These are phyloP conservation scores for Penicillium sp. DNA, from an alignment of 2,329 filamentous ascomycete species.

Conservation along the genomic window DNA sequence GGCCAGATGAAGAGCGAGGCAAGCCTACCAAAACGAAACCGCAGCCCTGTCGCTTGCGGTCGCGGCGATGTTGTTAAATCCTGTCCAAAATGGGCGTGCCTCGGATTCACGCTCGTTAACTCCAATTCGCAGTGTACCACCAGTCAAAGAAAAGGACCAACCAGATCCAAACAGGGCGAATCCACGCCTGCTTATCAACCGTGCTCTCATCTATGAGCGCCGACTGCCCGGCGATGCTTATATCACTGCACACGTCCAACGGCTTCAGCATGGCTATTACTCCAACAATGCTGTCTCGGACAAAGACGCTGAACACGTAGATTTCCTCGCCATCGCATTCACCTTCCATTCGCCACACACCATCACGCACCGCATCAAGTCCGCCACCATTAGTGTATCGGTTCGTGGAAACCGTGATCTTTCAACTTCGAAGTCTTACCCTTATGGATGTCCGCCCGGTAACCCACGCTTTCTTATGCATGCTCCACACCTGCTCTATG, in stretches of 20 bases:
- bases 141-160: constrained; percentile 7
- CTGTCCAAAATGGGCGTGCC: neutral
- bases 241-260: constrained; percentile 51
- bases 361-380: constrained; percentile 47
- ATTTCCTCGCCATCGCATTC: constrained; percentile 51
- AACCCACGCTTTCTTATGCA: constrained; percentile 49
- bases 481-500: constrained; percentile 51
- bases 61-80: constrained; percentile 8
- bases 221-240: constrained; percentile 49
- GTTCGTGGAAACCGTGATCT: constrained; percentile 13
- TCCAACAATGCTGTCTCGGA: constrained; percentile 45
- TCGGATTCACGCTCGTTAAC: neutral
- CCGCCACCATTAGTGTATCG: constrained; percentile 45
- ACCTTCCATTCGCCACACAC: constrained; percentile 50
- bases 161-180: constrained; percentile 39
- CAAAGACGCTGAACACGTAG: constrained; percentile 42
- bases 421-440: neutral
- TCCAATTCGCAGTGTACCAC: neutral
- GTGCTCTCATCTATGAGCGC: constrained; percentile 50
- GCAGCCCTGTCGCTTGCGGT: constrained; percentile 4
- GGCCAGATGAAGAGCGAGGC: constrained; percentile 17
- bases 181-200: constrained; percentile 37
- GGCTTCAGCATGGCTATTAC: constrained; percentile 51
- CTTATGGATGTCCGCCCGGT: constrained; percentile 14
- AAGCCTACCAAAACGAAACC: constrained; percentile 5